Evolutionary conservation across 2,329 filamentous ascomycete genomes (phyloP), one percentile per base, ranked within the genome.

Genomic region (Colletotrichum theobromicola): DNA sequence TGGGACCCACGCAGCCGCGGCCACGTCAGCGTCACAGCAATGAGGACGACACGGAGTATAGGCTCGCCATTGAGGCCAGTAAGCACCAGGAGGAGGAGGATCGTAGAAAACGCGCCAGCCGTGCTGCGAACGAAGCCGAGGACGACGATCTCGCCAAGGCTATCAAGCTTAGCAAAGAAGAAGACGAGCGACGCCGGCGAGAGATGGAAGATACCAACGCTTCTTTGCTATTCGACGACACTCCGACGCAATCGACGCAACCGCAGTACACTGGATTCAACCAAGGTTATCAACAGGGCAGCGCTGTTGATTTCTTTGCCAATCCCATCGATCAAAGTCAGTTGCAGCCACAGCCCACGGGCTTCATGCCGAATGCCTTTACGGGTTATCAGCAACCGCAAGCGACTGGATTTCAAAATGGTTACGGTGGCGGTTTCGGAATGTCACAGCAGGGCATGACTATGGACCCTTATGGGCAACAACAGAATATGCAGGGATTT

Each of bases 251-350:
- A 60, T 53, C 70, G 12, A 37, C 76, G 34, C 93, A 95, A 79
- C 90, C 94, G 42, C 95, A 96, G 84, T 92, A 91, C 53, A 98
- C 96, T 16, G 96, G 95, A 42, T 95, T 95, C 87, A 98, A 98
- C 84, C 96, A 98, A 85, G 96, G 96, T 61, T 99, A 99, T 81
- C 96, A 98, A 86, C 97, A 99, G 85, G 96, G 98, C 82, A 94
- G 94, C 72, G 95, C 95, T 15, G 97, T 99, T 21, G 97, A 99
- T 85, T 98, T 97, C 92, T 97, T 97, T 79, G 97, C 96, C 74
- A 99, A 99, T 83, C 95, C 96, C 15, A 93, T 98, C 80, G 94
- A 96, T 73, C 93, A 92, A 80, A 91, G 86, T 79, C 93, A 94
- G 82, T 89, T 93, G 78, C 93, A 96, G 83, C 90, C 91, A 58